Conservation (phyloP, 1,284 basidiomycete species). For the Coniophora puteana region DNA sequence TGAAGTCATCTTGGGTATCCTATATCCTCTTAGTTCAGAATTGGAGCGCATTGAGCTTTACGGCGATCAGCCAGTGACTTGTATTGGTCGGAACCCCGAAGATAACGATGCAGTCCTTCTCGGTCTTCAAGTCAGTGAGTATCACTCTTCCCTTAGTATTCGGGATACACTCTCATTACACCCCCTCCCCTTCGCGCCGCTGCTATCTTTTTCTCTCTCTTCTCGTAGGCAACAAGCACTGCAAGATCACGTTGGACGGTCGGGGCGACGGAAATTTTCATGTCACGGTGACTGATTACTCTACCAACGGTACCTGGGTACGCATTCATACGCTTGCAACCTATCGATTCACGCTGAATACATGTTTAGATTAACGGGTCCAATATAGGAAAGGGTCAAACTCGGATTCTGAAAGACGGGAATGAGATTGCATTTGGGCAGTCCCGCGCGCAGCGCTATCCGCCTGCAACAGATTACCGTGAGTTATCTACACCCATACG, state of each 20-base stretch:
- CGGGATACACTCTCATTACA: no score
- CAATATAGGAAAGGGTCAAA: slow-evolving; percentile 55
- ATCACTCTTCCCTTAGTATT: no score
- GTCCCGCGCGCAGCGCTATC: slow-evolving; percentile 36
- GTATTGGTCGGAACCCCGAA: slow-evolving; percentile 49
- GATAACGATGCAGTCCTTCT: slow-evolving; percentile 56
- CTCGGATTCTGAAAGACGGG: slow-evolving; percentile 67
- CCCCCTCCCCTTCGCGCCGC: slow-evolving; percentile 9
- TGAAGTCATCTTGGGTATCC: no score
- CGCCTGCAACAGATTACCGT: slow-evolving; percentile 39
- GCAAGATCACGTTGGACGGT: slow-evolving; percentile 67
- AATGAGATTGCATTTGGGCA: slow-evolving; percentile 82
- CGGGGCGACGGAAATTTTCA: slow-evolving; percentile 44
- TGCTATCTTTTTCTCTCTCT: no score
- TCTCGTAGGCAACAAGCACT: slow-evolving; percentile 61
- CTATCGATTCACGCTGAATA: slow-evolving; percentile 9
- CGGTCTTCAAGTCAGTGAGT: slow-evolving; percentile 74
- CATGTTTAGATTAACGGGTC: slow-evolving; percentile 67
- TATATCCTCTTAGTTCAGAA: no score
- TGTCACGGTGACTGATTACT: slow-evolving; percentile 67
- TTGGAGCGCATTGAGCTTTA: slow-evolving; percentile 64
- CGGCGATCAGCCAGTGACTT: slow-evolving; percentile 43
- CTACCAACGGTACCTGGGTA: slow-evolving; percentile 86
- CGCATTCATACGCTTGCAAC: no score
- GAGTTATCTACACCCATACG: slow-evolving; percentile 22